Evolutionary conservation across 2,329 filamentous ascomycete species (phyloP), one percentile per base, ranked within the genome.

Genomic region (Monosporascus sp.): DNA sequence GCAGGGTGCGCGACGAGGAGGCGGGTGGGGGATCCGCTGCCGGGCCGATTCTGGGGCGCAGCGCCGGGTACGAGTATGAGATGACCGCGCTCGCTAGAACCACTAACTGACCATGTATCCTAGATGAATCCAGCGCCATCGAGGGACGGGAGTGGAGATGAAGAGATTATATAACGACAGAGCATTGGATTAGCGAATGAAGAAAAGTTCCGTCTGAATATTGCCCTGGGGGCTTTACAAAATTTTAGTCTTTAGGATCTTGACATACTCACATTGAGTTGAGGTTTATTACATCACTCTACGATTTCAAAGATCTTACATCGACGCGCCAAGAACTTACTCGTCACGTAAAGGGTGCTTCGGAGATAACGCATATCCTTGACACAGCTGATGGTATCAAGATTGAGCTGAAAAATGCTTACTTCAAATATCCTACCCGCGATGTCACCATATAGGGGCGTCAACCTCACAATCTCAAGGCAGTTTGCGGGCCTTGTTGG

Each of bases 401-500:
- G 60, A 79, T 86, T 58, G 79, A 85, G 63, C 65, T 86, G 8
- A 68, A 72, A 53, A 72, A 84, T 55, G 64, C 85, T 3, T 72
- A 81, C 67, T 86, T 86, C 72, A 78, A 74, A 57, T 86, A 86
- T 60, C 81, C 82, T 0, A 80, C 78, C 0, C 75, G 82, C 47
- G 74, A 81, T 52, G 70, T 78, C 2, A 74, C 78, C 20, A 77
- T 87, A 31, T 67, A 76, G 73, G 50, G 78, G 80, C 2, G 70
- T 91, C 53, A 84, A 78, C 62, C 72, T 91, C 54, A 81, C 77
- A 5, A 81, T 90, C 50, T 74, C 83, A 58, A 84, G 83, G 59
- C 84, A 88, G 63, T 89, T 88, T 62, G 84, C 81, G 0, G 87
- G 85, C 1, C 74, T 90, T 1, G 86, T 89, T 5, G 87, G 87